Evolutionary conservation across 441 rosid genomes (phyloP), one percentile per base, ranked within the genome.

Genomic region (Francoa sonchifolia): DNA sequence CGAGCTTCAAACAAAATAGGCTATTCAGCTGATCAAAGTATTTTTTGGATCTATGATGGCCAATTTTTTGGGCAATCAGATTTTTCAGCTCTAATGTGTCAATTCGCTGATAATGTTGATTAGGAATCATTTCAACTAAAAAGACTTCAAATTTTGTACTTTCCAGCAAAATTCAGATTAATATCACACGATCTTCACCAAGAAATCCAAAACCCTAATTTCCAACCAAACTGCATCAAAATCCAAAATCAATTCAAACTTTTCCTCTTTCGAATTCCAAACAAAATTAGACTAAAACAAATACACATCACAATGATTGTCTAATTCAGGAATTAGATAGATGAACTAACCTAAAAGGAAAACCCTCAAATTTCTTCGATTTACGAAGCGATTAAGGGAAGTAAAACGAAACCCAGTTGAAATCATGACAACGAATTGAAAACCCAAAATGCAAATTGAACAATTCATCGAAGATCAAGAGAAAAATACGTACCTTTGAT

Each of bases 21-120:
- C 65, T 72, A 5, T 67, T 66, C 9, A 89, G 82, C 48, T 65
- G 85, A 52, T 74, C 66, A 38, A 89, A 89, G 71, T 85, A 89
- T 43, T 23, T 69, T 21, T 69, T 66, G 0, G 89, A 84, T 68
- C 86, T 76, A 13, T 57, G 73, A 44, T 63, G 76, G 35, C 98
- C 96, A 15, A 89, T 62, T 61, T 64, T 80, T 39, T 60, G 62
- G 27, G 59, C 39, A 13, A 85, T 63, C 28, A 62, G 44, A 46
- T 63, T 57, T 64, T 64, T 81, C 31, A 85, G 61, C 69, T 79
- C 76, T 17, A 60, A 54, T 4, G 79, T 78, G 52, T 85, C 68
- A 0, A 60, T 58, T 9, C 81, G 71, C 33, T 52, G 27, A 42
- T 22, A 47, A 11, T 22, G 44, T 53, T 49, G 56, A 53, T 61